Percentiles rank a stretch among this genome's conserved stretches.
phyloP scores from a whole-genome alignment of 1,284 basidiomycete genomes.

The Phaffia rhodozyma region DNA sequence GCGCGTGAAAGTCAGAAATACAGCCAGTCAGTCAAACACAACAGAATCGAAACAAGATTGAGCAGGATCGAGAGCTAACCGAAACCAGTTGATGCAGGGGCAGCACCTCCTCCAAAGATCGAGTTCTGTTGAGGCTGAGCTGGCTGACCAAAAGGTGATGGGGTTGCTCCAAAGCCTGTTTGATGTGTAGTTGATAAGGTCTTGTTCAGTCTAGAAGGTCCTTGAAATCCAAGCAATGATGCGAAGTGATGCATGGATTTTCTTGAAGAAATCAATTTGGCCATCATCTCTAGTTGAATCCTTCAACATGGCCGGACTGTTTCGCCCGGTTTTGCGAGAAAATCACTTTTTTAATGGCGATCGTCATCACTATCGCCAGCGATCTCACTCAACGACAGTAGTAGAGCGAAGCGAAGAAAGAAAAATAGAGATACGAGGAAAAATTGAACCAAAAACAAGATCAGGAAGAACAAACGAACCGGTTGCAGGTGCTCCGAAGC shows the following conservation, averaged over 20 bases:
- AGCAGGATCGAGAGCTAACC: not conserved
- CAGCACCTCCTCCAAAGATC: conserved; percentile 9
- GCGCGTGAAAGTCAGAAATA: not conserved
- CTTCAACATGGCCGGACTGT: not conserved
- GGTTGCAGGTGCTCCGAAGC: conserved; percentile 10
- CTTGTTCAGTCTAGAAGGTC: no score
- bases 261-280: not conserved
- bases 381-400: no score
- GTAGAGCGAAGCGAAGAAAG: not conserved
- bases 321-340: not conserved
- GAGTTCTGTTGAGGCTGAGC: conserved; percentile 6
- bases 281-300: not conserved
- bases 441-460: not conserved
- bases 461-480: not conserved
- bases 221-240: no score
- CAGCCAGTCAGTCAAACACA: no score
- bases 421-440: not conserved
- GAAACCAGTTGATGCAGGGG: conserved; percentile 5
- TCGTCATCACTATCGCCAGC: not conserved
- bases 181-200: no score
- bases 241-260: no score
- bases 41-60: not conserved
- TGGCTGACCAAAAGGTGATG: conserved; percentile 12
- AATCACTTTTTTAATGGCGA: no score
- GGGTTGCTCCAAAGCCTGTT: conserved; percentile 11